These are phyloP conservation scores for Apiotrichum akiyoshidainum DNA, from an alignment of 1,284 basidiomycete genomes.

Conservation along the genomic window DNA sequence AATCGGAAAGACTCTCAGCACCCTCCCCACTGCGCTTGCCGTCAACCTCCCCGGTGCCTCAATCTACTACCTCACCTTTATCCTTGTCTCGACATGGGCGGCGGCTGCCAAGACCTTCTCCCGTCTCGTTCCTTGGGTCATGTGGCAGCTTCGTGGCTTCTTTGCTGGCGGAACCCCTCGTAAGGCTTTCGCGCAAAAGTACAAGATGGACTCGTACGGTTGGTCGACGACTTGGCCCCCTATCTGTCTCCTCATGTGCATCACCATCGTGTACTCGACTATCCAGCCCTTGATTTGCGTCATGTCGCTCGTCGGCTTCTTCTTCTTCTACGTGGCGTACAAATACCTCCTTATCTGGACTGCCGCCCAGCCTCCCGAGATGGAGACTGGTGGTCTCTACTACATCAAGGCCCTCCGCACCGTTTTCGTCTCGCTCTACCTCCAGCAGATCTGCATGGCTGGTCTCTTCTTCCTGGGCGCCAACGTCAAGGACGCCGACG, in stretches of 20 bases:
- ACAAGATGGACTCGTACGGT: constrained; percentile 37
- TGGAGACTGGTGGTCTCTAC: constrained; percentile 51
- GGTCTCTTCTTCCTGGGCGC: constrained; percentile 50
- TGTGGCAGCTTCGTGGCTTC: constrained; percentile 83
- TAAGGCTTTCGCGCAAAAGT: constrained; percentile 44
- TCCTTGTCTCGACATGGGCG: constrained; percentile 57
- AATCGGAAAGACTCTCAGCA: constrained; percentile 62
- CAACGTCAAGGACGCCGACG: constrained; percentile 18
- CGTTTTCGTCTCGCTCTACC: constrained; percentile 48
- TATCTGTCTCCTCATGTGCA: constrained; percentile 41
- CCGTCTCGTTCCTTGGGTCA: constrained; percentile 67
- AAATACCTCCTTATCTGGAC: constrained; percentile 51
- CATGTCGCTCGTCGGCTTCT: constrained; percentile 40
- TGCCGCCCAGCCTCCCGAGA: constrained; percentile 45
- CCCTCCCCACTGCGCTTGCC: constrained; percentile 66
- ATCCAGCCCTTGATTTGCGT: constrained; percentile 50
- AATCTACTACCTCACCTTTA: constrained; percentile 88
- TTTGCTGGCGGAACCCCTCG: constrained; percentile 88
- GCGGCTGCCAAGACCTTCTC: constrained; percentile 76
- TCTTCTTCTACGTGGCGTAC: constrained; percentile 47
- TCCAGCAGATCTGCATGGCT: constrained; percentile 46
- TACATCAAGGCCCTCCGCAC: constrained; percentile 50
- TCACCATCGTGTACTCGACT: constrained; percentile 50
- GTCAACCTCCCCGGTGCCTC: constrained; percentile 74
- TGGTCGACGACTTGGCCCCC: constrained; percentile 46